Evolutionary conservation across 768 basidiomycete species (phyloP).

Genomic region (Mrakia hoshinonis): DNA sequence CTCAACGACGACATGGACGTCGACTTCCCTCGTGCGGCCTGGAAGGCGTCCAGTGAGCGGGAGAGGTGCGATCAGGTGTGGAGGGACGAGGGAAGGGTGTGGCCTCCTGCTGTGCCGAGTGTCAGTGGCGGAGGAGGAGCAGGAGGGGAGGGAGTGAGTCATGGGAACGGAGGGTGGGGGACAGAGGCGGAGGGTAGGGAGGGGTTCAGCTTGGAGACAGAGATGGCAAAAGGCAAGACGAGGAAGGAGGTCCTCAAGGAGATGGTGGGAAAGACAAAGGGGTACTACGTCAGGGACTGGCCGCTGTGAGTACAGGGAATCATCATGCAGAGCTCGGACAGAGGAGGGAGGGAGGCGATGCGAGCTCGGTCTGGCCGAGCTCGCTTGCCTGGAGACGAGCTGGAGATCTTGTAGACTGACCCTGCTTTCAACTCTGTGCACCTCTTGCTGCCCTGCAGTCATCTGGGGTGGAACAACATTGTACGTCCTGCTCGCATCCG

Average conservation of each 20-base stretch:
- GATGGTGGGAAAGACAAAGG: conserved; percentile 43
- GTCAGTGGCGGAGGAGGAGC: background rate
- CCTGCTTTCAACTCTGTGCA: background rate
- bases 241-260: conserved; percentile 40
- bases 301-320: conserved; percentile 17
- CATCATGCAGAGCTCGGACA: background rate
- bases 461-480: conserved; percentile 50
- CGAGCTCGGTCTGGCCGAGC: background rate
- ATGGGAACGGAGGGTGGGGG: conserved; percentile 8
- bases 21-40: background rate
- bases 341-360: background rate
- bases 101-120: background rate
- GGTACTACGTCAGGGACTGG: conserved; percentile 47
- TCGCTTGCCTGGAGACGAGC: background rate
- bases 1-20: conserved; percentile 4
- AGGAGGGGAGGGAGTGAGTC: background rate
- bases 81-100: conserved; percentile 18
- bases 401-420: background rate
- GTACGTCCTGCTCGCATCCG: conserved; percentile 27
- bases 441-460: background rate
- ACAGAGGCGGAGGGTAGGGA: background rate
- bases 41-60: conserved; percentile 1
- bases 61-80: conserved; percentile 26
- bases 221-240: conserved; percentile 30
- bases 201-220: conserved; percentile 27